Evolutionary conservation across 2,329 filamentous ascomycete species (phyloP).

Genomic region (Penicillium sp.): DNA sequence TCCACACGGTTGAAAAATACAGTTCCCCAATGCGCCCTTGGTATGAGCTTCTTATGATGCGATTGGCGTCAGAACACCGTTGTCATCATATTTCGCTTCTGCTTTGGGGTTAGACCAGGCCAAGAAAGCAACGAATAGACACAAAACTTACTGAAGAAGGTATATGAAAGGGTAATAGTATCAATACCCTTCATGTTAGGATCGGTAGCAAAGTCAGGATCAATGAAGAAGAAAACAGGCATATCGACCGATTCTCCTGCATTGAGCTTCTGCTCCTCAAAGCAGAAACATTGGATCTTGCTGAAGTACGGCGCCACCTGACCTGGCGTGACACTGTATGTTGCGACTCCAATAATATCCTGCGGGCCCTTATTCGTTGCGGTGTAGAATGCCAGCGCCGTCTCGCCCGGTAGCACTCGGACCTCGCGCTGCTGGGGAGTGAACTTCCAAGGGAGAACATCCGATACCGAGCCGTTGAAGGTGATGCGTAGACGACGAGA

Average conservation of each 20-base stretch:
- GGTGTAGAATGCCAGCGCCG: slow-evolving; percentile 94
- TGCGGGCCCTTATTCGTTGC: slow-evolving; percentile 85
- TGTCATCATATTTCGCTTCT: slow-evolving; percentile 83
- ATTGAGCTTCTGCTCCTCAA: slow-evolving; percentile 91
- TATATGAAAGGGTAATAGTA: slow-evolving; percentile 94
- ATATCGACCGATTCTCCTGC: slow-evolving; percentile 97
- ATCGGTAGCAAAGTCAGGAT: slow-evolving; percentile 90
- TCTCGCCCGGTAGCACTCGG: slow-evolving; percentile 90
- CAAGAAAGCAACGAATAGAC: neutral
- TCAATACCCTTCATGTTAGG: slow-evolving; percentile 90
- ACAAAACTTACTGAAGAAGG: slow-evolving; percentile 81
- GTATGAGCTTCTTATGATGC: slow-evolving; percentile 30
- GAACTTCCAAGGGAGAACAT: slow-evolving; percentile 96
- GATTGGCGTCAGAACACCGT: slow-evolving; percentile 65
- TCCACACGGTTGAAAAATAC: neutral
- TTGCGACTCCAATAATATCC: slow-evolving; percentile 97
- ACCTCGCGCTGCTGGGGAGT: slow-evolving; percentile 95
- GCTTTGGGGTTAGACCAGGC: slow-evolving; percentile 28
- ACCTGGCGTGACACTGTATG: slow-evolving; percentile 92
- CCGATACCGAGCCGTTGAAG: slow-evolving; percentile 92
- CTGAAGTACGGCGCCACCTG: slow-evolving; percentile 97
- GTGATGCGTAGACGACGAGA: slow-evolving; percentile 88
- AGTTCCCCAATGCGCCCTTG: neutral
- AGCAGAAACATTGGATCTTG: slow-evolving; percentile 99
- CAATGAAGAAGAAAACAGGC: slow-evolving; percentile 99